A percentile compares a stretch with the other conserved stretches of the same genome.
Evolutionary conservation across 805 yeast species (phyloP).

Genomic region (Clavispora vitiphila): DNA sequence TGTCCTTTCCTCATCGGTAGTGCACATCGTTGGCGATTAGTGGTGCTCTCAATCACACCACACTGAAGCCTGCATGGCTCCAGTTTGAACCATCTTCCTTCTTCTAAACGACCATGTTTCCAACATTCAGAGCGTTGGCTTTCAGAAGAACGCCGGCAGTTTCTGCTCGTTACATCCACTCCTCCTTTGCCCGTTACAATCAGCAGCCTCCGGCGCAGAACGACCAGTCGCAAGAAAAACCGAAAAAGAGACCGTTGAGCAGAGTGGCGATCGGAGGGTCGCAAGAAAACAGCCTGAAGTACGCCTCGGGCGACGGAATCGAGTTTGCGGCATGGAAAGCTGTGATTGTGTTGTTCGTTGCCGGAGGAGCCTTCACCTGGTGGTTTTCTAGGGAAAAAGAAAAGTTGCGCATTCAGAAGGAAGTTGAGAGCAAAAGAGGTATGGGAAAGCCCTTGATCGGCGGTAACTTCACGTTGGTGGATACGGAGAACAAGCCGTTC

Average conservation of each 20-base stretch:
- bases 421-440: slow-evolving; percentile 81
- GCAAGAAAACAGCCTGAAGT: slow-evolving; percentile 27
- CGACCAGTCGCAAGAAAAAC: neutral
- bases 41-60: neutral
- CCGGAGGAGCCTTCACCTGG: slow-evolving; percentile 69
- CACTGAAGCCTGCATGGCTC: neutral
- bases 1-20: neutral
- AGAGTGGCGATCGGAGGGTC: slow-evolving; percentile 73
- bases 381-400: slow-evolving; percentile 74
- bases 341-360: slow-evolving; percentile 55
- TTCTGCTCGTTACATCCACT: slow-evolving; percentile 2
- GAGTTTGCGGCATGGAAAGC: slow-evolving; percentile 88
- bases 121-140: slow-evolving; percentile 1
- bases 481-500: slow-evolving; percentile 65
- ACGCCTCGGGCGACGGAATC: slow-evolving; percentile 39
- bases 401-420: slow-evolving; percentile 65
- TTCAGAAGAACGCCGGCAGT: neutral
- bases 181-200: neutral
- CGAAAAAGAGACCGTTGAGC: slow-evolving; percentile 59
- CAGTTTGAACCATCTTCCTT: neutral
- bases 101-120: slow-evolving; percentile 1
- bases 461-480: slow-evolving; percentile 75
- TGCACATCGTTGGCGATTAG: neutral
- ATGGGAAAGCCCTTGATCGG: slow-evolving; percentile 92
- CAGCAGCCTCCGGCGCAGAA: neutral